Evolutionary conservation across 257 asterid species (phyloP), one percentile per base, ranked within the genome.

Genomic region (Solanum medicagineum): DNA sequence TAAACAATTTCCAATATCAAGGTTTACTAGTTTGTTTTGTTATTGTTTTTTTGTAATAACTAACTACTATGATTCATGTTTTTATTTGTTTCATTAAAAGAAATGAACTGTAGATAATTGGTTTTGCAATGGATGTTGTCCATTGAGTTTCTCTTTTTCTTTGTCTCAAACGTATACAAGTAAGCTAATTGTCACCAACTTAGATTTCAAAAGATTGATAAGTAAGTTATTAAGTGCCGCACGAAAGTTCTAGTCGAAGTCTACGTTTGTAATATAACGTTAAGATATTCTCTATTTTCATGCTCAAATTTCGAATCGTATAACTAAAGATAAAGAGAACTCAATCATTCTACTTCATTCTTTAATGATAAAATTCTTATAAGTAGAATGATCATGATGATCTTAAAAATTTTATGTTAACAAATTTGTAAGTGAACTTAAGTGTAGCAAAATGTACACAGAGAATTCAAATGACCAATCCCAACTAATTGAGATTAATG

Each of bases 221-320:
- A 36, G 40, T 36, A 36, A 36, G 6, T 36, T 36, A 5, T 0
- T 5, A 1, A 36, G 7, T 4, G 6, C 6, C 42, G 42, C 42
- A 36, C 1, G 6, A 36, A 36, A 36, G 42, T 5, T 0, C 6
- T 36, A 36, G 42, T 36, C 6, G 1, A 36, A 36, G 42, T 36
- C 42, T 36, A 36, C 1, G 1, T 36, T 1, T 1, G 0, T 36
- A 5, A 36, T 5, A 36, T 36, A 36, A 36, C 0, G 2, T 1
- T 44, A 7, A 44, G 11, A 59, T 4, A 1, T n/a, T 59, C 3
- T 10, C 1, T 14, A 59, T n/a, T 59, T 6, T 59, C 3, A n/a
- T 2, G 10, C 0, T 7, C n/a, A 4, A 1, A 4, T 4, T n/a
- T 59, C 1, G 15, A n/a, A 0, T 0, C 0, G 1, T n/a, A 4